Evolutionary conservation across 148 eudicot genomes (phyloP), one percentile per base, ranked within the genome.

Genomic region (Diospyros kaki): DNA sequence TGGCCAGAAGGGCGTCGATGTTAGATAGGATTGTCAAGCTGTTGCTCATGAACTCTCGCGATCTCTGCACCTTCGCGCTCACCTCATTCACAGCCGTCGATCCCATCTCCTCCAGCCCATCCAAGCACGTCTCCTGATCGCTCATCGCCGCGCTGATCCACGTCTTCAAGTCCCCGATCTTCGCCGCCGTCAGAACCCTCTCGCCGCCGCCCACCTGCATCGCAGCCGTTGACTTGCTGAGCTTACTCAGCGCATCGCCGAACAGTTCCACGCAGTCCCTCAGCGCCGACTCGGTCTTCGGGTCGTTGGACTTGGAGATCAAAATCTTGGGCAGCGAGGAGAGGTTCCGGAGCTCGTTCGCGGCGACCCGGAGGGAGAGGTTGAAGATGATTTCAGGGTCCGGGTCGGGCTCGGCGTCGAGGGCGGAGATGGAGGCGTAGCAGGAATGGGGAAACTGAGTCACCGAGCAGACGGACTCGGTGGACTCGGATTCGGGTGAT

Each of bases 61-160:
- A 70, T 62, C 42, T 82, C 76, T 83, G 83, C 82, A 85, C 84
- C 84, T 54, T 80, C 73, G 9, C 59, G 77, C 76, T 82, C 54
- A 83, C 81, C 71, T 86, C 83, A 58, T 59, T 80, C 39, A 78
- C 68, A 48, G 48, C 77, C 79, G 83, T 61, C 66, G 88, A 81
- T 80, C 82, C 85, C 83, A 72, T 78, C 88, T 89, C 90, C 70
- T 74, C 85, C 75, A 89, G 64, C 50, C 88, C 89, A 68, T 89
- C 90, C 62, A 89, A 58, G 52, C 92, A 89, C 64, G 90, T 89
- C 39, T 86, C 88, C 81, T 62, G 76, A 78, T 78, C 84, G 0
- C 77, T 89, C 92, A 89, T 81, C 68, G 92, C 88, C 7, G 81
- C 85, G 46, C 88, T 86, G 9, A 89, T 83, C 92, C 90, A 89